Evolutionary conservation across 2,329 filamentous ascomycete species (phyloP).

Genomic region (Ceratocystis alfenasii): DNA sequence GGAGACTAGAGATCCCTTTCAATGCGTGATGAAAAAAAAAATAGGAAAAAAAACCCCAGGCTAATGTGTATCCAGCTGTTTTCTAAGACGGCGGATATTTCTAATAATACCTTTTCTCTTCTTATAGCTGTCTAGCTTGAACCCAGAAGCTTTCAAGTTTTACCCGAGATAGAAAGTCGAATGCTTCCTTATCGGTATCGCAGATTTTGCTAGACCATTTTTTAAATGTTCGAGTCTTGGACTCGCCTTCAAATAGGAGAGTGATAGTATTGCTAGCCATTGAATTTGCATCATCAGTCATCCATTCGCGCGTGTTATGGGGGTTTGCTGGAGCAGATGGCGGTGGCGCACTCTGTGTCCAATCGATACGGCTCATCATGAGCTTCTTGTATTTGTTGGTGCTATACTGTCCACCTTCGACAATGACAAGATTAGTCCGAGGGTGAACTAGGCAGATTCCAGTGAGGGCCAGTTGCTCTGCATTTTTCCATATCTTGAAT

Average conservation of each 20-base stretch:
- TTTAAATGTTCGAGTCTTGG: conserved; percentile 66
- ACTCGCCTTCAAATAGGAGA: conserved; percentile 82
- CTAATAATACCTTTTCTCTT: background rate
- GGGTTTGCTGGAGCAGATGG: conserved; percentile 48
- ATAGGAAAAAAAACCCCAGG: no score
- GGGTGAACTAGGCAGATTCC: conserved; percentile 90
- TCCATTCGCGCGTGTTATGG: conserved; percentile 58
- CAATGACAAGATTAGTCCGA: conserved; percentile 75
- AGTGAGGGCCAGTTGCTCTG: conserved; percentile 75
- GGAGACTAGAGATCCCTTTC: no score
- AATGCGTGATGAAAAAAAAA: no score
- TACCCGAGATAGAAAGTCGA: conserved; percentile 61
- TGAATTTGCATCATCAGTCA: conserved; percentile 69
- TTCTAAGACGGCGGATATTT: background rate
- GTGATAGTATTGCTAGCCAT: conserved; percentile 70
- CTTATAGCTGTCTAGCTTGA: conserved; percentile 16
- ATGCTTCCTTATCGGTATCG: conserved; percentile 81
- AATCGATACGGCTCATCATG: conserved; percentile 87
- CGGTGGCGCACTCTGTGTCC: conserved; percentile 76
- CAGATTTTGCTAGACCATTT: conserved; percentile 86
- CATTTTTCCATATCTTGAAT: conserved; percentile 86
- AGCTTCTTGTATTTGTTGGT: conserved; percentile 81
- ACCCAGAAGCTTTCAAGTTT: conserved; percentile 94
- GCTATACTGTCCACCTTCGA: conserved; percentile 78
- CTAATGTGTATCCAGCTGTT: no score